Base-by-base conservation (phyloP, 352 stramenopile species). In the Sclerospora graminicola region DNA sequence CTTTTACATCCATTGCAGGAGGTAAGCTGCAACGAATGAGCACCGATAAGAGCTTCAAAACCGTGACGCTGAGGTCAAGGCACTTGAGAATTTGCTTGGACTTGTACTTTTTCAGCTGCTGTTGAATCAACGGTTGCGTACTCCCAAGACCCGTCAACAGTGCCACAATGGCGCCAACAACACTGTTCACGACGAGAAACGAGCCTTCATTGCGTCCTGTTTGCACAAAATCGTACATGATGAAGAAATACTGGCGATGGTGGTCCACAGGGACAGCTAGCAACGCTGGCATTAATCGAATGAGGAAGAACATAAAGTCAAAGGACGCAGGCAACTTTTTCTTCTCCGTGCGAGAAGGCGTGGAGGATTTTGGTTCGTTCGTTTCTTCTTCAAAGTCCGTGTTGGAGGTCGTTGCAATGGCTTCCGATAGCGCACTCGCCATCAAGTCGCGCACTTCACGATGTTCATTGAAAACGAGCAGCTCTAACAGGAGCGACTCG, bases 111-210 rank as follows among this genome's bases (percentile, higher is more conserved):
- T 85, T 79, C 13, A 91, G 37, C 36, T 91, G 74, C 9, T 53
- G 41, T 28, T 78, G 65, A 2, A 91, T 61, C 24, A 91, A 30
- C 8, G 69, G 72, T 40, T 88, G 79, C 0, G 72, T 73, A 9
- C 45, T 52, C 16, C 60, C 70, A 1, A 85, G 34, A 0, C 77
- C 80, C 2, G 71, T 87, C 19, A 88, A 54, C 4, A 91, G 50
- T 10, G 64, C 60, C 5, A 84, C 77, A 35, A 91, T 76, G 1
- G 77, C 72, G 35, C 80, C 80, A 9, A 89, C 74, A 11, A 89
- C 80, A 16, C 77, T 84, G 34, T 91, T 89, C 8, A 88, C 74
- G 14, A 89, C 74, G 18, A 86, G 62, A 38, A 91, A 91, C 7
- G 66, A 77, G 32, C 74, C 75, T 69, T 91, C 80, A 45, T 89